Evolutionary conservation across 2,329 filamentous ascomycete species (phyloP), one percentile per base, ranked within the genome.

Genomic region (Phaeosphaeriaceae sp.): DNA sequence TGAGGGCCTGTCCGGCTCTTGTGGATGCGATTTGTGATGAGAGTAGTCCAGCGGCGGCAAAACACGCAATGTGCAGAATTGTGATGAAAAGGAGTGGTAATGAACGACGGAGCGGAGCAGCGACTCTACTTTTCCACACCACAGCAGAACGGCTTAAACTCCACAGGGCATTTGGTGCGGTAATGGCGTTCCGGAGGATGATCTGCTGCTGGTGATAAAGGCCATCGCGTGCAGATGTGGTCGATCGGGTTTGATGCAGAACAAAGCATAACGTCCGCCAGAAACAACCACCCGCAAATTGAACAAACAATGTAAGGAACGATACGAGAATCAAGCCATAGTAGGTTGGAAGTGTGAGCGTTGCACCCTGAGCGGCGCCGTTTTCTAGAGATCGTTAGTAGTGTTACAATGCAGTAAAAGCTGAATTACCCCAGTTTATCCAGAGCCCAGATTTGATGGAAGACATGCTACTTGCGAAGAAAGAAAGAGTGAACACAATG

Each of bases 131-230:
- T 50, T 53, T 62, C 65, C 67, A 68, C 15, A 54, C 57, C 3
- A 57, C 17, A 17, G 60, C 53, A n/a, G 59, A 57, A 13, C 56
- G 56, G 24, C 36, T 22, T 5, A 69, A 33, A 27, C 54, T 57
- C 63, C 65, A 70, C 4, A 67, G 36, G 3, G 63, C 60, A 33
- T 60, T 64, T 5, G 61, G 60, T 13, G 65, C 63, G 1, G 65
- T 65, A 9, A 60, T 60, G 24, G 62, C 54, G 48, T 68, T 70
- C n/a, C 67, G 62, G 4, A 68, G 60, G 19, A 67, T 65, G n/a
- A 52, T 53, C 57, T 70, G 67, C 27, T 66, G 67, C 49, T 70
- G 67, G 47, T 70, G 67, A 45, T 57, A 68, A 1, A 67, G 53
- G 24, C 66, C 67, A 54, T 68, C 60, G 36, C 54, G 55, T 19